Evolutionary conservation across 306 rosid species (phyloP), one percentile per base, ranked within the genome.

Genomic region (Cucurbita moschata): DNA sequence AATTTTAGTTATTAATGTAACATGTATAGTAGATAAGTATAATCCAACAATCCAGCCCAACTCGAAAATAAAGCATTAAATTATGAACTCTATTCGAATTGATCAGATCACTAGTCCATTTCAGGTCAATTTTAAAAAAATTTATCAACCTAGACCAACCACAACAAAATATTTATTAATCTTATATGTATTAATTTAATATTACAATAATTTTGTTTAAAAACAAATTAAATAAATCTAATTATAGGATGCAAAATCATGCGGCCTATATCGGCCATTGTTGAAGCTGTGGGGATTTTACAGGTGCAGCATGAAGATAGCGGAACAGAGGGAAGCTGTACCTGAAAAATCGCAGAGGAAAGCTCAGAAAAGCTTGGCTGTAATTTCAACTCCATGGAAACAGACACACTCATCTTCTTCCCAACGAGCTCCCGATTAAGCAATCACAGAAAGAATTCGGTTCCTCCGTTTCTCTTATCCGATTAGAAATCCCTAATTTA

Each of bases 401-500:
- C 65, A 74, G 82, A 63, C 49, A 3, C 18, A 49, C n/a, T 23
- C 55, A n/a, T 18, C 40, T n/a, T 16, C 44, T 6, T 21, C 14
- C 54, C 18, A 49, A 14, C 54, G 4, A 5, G 5, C n/a, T 5
- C 54, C 54, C 14, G 15, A 50, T 50, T 50, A 50, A 50, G 18
- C 54, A 66, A 40, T 62, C 39, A 54, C 40, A 59, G 52, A 58
- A 10, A 46, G 3, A 46, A 46, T 46, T 13, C 12, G 81, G 78
- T 47, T 81, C 77, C 61, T 49, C 59, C 10, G 74, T 72, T 72
- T 53, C 14, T 64, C 21, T 60, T 70, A 50, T 43, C 19, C 14
- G 53, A 61, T 38, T 76, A 78, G 80, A 84, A 81, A 83, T 69
- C 73, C 74, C 81, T 84, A 79, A 77, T 77, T 35, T 37, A 13